Evolutionary conservation across 192 early-diverging fungal species (phyloP).

Genomic region (Glomus cerebriforme): DNA sequence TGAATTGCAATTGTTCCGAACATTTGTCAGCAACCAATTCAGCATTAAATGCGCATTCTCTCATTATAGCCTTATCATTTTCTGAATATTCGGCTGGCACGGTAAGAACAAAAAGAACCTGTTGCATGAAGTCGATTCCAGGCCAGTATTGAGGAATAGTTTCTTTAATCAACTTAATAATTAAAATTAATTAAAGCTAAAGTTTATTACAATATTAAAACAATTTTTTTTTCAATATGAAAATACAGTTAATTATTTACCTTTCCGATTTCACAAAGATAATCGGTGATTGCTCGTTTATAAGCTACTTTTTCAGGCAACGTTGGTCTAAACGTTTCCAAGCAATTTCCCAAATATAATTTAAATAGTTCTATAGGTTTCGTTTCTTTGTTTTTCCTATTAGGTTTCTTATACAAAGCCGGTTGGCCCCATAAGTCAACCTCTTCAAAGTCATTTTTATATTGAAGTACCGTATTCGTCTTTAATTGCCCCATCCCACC

Average conservation of each 20-base stretch:
- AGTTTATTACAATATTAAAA: too few relatives aligned
- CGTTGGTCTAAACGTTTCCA: background rate
- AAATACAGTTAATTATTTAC: background rate
- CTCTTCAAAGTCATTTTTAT: background rate
- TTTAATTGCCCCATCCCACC: background rate
- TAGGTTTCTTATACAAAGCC: background rate
- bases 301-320: conserved; percentile 31
- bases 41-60: conserved; percentile 52
- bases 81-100: conserved; percentile 3
- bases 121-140: background rate
- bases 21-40: conserved; percentile 40
- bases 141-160: background rate
- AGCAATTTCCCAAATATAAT: background rate
- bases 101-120: background rate
- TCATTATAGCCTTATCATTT: conserved; percentile 55
- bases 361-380: background rate
- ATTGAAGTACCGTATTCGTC: background rate
- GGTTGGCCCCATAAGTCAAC: background rate
- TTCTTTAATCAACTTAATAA: conserved; percentile 4
- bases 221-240: too few relatives aligned
- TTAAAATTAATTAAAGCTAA: background rate
- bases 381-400: background rate
- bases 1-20: background rate
- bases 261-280: background rate
- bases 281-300: background rate